Evolutionary conservation across 805 yeast species (phyloP), one percentile per base, ranked within the genome.

Genomic region (Kodamaea kakaduensis): DNA sequence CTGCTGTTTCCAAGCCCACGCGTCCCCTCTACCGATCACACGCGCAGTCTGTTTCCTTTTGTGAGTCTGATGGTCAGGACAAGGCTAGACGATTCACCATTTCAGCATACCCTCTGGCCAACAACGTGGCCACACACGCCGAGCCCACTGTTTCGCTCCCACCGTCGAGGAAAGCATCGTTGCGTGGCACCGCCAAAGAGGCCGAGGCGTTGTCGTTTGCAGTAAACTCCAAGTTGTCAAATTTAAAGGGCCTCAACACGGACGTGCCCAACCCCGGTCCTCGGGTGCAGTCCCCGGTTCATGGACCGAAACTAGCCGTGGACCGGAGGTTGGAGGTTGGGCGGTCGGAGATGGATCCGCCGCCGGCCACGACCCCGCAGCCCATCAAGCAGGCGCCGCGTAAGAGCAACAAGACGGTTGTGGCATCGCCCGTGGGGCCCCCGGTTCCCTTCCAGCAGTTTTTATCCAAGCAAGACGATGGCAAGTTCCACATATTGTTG

Each of bases 401-500:
- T 40, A 64, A 59, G 41, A 60, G 69, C 13, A 64, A 59, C 44
- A 74, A 81, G 53, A 67, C 81, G 9, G 60, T 77, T 3, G 77
- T 78, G 26, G 71, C 76, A 13, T 59, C 77, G 15, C 78, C 77
- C 9, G 64, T 71, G 31, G 76, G 81, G 1, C 83, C 85, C 1
- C 78, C 80, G 12, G 80, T 80, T 1, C 90, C 90, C 17, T 84
- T 84, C 48, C 81, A 81, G 19, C 79, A 83, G 45, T 84, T 77
- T 54, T 67, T 84, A 40, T 74, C 76, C 37, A 78, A 78, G 48
- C 58, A 82, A 56, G 93, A 86, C 54, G 95, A 86, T 54, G 84
- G 81, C 28, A 89, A 88, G 52, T 70, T 86, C 38, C 98, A 93
- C 58, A 80, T 93, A 28, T 66, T 93, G 38, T 68, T 93, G 27